Evolutionary conservation across 2,329 filamentous ascomycete species (phyloP), one percentile per base, ranked within the genome.

Genomic region (Trichoderma sp.): DNA sequence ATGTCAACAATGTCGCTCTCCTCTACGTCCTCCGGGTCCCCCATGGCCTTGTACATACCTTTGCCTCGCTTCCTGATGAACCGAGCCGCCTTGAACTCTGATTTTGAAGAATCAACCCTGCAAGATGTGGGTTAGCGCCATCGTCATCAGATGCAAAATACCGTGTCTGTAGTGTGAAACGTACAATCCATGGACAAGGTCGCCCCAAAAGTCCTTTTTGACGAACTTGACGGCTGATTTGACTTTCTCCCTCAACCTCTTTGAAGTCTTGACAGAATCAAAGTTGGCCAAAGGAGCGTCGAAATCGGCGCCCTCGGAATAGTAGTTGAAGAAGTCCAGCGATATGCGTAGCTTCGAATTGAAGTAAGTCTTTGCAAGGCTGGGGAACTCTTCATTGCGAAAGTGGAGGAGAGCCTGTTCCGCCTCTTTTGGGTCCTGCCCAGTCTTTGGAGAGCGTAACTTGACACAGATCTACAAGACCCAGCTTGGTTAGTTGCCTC

Each of bases 271-370:
- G 66, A 69, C 65, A 8, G 62, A 34, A 12, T 62, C 32, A 34
- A 72, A 72, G 26, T 72, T 62, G 26, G 71, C 71, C 36, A 69
- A 36, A 5, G 39, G 58, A 23, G 47, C 36, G n/a, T 72, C 58
- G 6, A 59, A 50, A 32, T 72, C 59, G 20, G 59, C 36, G n/a
- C 71, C 66, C 9, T 72, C 71, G 9, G 71, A 63, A 17, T 50
- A 72, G 59, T 66, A 50, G n/a, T 72, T 72, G 71, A 72, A 72
- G 36, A 69, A 72, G 59, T 72, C 71, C 7, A 72, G 47, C 9
- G 71, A 47, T 26, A 69, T 72, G 17, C 36, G 58, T 30, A 72
- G 57, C 23, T 64, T 65, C 5, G 71, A 65, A 28, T 58, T 15
- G 32, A 72, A 72, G 36, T 69, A 72, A 30, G 59, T 55, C 50